Conservation (phyloP, 495 filamentous ascomycete genomes). For the Friedmanniomyces simplex region DNA sequence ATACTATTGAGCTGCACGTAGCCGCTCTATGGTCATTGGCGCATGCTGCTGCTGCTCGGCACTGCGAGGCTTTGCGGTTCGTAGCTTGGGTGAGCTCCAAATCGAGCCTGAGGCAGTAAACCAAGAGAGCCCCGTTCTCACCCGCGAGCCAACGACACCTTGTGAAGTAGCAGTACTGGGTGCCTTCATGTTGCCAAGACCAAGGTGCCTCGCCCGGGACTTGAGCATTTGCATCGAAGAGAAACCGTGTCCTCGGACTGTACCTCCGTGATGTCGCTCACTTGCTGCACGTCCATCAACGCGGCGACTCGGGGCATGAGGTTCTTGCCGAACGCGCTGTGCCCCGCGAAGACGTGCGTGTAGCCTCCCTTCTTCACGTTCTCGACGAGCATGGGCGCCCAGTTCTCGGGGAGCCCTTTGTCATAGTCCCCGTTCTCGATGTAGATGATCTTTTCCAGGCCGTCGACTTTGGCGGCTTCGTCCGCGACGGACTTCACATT, state of each 20-base stretch:
- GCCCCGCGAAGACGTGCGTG: conserved; percentile 80
- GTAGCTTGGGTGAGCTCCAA: not conserved
- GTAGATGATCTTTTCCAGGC: conserved; percentile 79
- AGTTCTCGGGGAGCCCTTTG: conserved; percentile 92
- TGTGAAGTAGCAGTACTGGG: no score
- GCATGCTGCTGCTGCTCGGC: not conserved
- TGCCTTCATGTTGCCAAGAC: no score
- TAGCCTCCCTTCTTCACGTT: conserved; percentile 91
- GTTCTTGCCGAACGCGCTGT: conserved; percentile 96
- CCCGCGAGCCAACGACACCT: no score
- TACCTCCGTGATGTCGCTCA: conserved; percentile 82
- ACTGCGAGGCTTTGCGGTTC: not conserved
- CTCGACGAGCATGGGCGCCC: conserved; percentile 80
- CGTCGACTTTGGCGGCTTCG: conserved; percentile 79
- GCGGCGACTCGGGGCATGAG: conserved; percentile 93
- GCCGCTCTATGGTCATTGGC: not conserved
- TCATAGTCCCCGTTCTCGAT: conserved; percentile 87
- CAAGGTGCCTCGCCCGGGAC: no score
- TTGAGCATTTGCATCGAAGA: no score
- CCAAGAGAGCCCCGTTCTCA: no score
- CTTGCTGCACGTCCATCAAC: conserved; percentile 79
- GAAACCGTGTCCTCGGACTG: conserved; percentile 86
- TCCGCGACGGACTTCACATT: conserved; percentile 70
- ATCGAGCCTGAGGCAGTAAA: no score
- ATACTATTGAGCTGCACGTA: not conserved